Conservation (phyloP, 495 filamentous ascomycete genomes). For the Podospora anserina region DNA sequence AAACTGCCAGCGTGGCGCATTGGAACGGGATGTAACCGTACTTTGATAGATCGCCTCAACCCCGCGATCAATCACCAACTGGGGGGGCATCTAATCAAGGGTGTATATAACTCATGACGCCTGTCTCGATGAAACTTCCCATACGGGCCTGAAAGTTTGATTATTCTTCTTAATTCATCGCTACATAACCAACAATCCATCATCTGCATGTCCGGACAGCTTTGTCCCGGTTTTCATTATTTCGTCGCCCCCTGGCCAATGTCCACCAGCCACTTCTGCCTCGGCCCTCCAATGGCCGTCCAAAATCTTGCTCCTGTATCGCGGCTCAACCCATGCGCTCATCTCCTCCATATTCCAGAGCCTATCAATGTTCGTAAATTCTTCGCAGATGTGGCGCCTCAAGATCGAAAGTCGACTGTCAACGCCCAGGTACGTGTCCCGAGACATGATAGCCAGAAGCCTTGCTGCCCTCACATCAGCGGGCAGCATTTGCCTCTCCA, state of each 20-base stretch:
- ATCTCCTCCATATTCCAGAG: not conserved
- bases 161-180: conserved; percentile 7
- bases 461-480: not conserved
- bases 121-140: not conserved
- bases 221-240: conserved; percentile 3
- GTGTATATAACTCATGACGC: not conserved
- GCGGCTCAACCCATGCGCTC: not conserved
- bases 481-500: conserved; percentile 34
- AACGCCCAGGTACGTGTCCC: not conserved
- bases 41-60: not conserved
- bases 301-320: not conserved
- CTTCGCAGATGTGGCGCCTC: not conserved
- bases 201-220: not conserved
- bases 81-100: not conserved
- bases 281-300: not conserved
- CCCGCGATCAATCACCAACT: not conserved
- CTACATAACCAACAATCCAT: conserved; percentile 11
- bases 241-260: not conserved
- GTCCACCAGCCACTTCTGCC: not conserved
- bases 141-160: not conserved
- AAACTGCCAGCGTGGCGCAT: not conserved
- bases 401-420: not conserved
- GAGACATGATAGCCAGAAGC: not conserved
- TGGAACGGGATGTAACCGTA: conserved; percentile 9
- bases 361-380: not conserved